phyloP scores from a whole-genome alignment of 2,329 filamentous ascomycete genomes.

The Aphanocladium album region DNA sequence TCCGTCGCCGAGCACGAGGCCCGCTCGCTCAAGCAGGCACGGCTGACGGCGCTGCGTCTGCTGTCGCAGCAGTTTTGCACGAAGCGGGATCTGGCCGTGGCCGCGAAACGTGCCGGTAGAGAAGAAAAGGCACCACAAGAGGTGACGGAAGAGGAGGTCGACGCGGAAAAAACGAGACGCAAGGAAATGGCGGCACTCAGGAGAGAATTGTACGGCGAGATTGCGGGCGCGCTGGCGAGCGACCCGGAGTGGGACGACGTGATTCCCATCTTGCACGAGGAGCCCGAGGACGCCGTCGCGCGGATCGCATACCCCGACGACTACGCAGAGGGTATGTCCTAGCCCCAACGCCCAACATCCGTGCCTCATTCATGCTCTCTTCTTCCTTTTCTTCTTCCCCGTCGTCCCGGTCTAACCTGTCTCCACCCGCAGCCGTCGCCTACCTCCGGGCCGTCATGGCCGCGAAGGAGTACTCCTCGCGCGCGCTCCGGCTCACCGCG shows the following conservation, averaged over 20 bases:
- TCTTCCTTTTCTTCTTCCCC: too few species aligned
- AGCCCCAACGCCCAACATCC: too few species aligned
- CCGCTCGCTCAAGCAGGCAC: conserved; percentile 36
- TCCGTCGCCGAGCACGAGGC: conserved; percentile 40
- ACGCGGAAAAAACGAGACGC: conserved; percentile 42
- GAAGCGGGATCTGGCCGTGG: conserved; percentile 27
- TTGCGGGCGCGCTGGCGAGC: conserved; percentile 41
- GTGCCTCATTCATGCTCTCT: too few species aligned
- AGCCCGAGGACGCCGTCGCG: conserved; percentile 81
- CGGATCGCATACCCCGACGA: conserved; percentile 86
- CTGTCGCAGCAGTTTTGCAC: conserved; percentile 41
- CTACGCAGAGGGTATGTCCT: conserved; percentile 67
- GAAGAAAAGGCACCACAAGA: conserved; percentile 17
- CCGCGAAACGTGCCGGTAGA: conserved; percentile 4
- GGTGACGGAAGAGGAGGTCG: conserved; percentile 35
- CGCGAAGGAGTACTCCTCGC: conserved; percentile 71
- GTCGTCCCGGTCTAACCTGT: not conserved
- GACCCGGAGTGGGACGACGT: conserved; percentile 82
- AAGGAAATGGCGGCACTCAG: conserved; percentile 47
- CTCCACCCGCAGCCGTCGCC: conserved; percentile 60
- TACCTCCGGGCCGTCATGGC: conserved; percentile 95
- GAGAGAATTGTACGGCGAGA: conserved; percentile 49
- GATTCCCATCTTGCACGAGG: conserved; percentile 74
- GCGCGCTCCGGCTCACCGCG: conserved; percentile 76
- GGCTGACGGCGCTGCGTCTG: conserved; percentile 38